Evolutionary conservation across 192 early-diverging fungal genomes (phyloP).

Genomic region (Coemansia brasiliensis): DNA sequence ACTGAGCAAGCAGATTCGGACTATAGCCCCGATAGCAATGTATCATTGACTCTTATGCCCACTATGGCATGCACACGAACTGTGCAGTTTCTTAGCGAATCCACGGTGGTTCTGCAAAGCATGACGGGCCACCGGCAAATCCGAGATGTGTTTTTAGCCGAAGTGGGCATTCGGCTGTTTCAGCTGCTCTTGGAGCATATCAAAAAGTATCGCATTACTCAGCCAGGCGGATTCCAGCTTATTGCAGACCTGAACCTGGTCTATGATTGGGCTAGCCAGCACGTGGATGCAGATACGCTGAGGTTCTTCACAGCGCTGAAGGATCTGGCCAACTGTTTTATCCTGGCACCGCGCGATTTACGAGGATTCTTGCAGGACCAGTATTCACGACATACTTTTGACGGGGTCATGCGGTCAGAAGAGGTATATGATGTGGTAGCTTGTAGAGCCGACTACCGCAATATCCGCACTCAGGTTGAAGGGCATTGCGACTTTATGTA

Average conservation of each 20-base stretch:
- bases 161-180: conserved; percentile 86
- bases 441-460: conserved; percentile 50
- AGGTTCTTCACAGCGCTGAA: conserved; percentile 53
- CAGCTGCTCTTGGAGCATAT: conserved; percentile 83
- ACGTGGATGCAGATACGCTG: conserved; percentile 37
- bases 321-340: conserved; percentile 55
- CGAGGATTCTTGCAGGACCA: conserved; percentile 45
- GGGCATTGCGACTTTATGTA: conserved; percentile 58
- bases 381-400: conserved; percentile 48
- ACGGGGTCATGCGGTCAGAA: conserved; percentile 54
- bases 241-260: conserved; percentile 61
- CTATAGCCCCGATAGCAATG: conserved; percentile 69
- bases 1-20: conserved; percentile 68
- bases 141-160: conserved; percentile 87
- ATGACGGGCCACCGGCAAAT: conserved; percentile 82
- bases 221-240: conserved; percentile 86
- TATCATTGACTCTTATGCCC: conserved; percentile 64
- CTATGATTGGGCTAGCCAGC: conserved; percentile 44
- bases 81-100: conserved; percentile 75
- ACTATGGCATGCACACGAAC: conserved; percentile 80
- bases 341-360: conserved; percentile 50
- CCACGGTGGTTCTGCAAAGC: conserved; percentile 66
- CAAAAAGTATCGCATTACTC: conserved; percentile 74
- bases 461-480: conserved; percentile 49
- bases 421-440: conserved; percentile 56